A percentile compares a stretch with the other conserved stretches of the same genome.
These are phyloP conservation scores for Carex myosuroides DNA, from an alignment of 176 grass and related monocot genomes.

Conservation along the genomic window DNA sequence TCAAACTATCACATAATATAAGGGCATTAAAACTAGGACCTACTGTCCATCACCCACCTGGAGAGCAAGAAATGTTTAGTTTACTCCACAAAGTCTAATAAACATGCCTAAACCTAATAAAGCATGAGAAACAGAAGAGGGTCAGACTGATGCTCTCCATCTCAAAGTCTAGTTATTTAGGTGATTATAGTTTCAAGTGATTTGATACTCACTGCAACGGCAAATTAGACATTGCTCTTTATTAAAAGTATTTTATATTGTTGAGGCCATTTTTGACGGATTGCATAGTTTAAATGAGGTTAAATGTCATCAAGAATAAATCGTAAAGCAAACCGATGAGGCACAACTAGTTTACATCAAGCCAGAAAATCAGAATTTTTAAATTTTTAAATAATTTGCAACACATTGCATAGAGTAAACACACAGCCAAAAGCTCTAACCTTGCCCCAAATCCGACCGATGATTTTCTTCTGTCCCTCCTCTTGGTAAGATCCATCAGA, in stretches of 20 bases:
- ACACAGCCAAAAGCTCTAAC: conserved; percentile 20
- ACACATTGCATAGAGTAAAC: background rate
- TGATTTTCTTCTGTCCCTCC: conserved; percentile 94
- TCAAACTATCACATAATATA: background rate
- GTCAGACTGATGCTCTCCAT: background rate
- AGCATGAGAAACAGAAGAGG: background rate
- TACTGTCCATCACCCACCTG: background rate
- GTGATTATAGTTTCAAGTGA: background rate
- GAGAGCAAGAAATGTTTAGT: background rate
- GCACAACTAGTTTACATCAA: conserved; percentile 1
- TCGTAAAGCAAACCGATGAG: background rate
- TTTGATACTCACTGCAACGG: background rate
- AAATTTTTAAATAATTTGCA: background rate
- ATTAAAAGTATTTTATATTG: background rate
- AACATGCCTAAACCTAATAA: background rate
- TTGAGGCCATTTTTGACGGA: background rate
- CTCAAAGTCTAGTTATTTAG: background rate
- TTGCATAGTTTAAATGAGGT: background rate
- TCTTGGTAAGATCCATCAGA: conserved; percentile 95
- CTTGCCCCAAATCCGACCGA: conserved; percentile 94
- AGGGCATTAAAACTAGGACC: background rate
- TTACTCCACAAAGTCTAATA: background rate
- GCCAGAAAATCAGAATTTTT: background rate
- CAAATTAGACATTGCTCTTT: background rate
- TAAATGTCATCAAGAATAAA: background rate